Percentiles rank a stretch among this genome's conserved stretches.
Conservation (phyloP, 805 yeast genomes). For the Pichia heedii region DNA sequence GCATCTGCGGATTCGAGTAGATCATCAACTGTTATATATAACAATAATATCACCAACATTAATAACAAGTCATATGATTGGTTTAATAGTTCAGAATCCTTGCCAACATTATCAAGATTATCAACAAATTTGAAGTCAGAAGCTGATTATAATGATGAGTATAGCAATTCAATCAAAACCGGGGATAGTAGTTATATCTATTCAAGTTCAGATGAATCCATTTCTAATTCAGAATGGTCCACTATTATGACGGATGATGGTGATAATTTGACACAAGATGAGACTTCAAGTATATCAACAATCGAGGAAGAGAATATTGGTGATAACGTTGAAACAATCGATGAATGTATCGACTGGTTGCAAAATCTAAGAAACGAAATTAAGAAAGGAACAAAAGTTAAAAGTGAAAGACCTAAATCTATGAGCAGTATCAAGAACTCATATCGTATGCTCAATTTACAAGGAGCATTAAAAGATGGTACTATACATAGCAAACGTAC, state of each 20-base stretch:
- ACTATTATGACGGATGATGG: background rate
- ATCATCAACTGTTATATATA: background rate
- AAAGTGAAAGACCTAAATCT: background rate
- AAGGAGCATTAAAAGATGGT: slow-evolving; percentile 4
- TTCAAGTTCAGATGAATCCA: background rate
- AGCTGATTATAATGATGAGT: no score
- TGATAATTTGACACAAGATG: background rate
- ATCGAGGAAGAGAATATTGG: slow-evolving; percentile 1
- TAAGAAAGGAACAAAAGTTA: background rate
- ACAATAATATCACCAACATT: background rate
- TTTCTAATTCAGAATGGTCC: background rate
- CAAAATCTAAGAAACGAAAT: background rate
- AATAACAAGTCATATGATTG: background rate
- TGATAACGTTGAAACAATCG: background rate
- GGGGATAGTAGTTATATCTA: background rate
- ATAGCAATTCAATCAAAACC: no score
- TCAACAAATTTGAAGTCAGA: no score
- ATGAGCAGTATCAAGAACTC: background rate
- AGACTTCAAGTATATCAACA: slow-evolving; percentile 1
- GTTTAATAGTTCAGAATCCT: background rate
- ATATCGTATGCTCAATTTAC: slow-evolving; percentile 3
- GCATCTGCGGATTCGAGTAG: background rate
- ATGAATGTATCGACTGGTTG: background rate
- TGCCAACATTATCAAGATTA: background rate
- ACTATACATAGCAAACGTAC: background rate